These are phyloP conservation scores for Gynochthodes officinalis DNA, from an alignment of 257 asterid species.

Conservation along the genomic window DNA sequence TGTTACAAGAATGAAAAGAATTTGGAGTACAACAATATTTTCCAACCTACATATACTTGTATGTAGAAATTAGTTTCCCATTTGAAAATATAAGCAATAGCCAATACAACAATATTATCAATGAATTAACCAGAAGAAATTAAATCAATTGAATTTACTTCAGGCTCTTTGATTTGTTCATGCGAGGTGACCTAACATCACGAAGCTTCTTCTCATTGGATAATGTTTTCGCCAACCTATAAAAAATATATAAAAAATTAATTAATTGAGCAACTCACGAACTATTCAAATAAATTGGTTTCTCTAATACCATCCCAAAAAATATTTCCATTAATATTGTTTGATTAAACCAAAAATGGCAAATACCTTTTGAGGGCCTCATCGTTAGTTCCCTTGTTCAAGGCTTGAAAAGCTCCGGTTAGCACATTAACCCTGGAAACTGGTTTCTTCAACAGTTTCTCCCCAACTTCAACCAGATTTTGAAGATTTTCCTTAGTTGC, in stretches of 20 bases:
- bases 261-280: not conserved
- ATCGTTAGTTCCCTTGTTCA: conserved; percentile 34
- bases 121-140: too few relatives aligned
- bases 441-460: conserved; percentile 35
- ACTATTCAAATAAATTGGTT: too few relatives aligned
- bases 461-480: conserved; percentile 34
- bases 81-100: too few relatives aligned
- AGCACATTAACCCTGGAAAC: conserved; percentile 39
- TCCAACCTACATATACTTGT: too few relatives aligned
- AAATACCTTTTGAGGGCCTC: conserved; percentile 32
- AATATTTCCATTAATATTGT: not conserved
- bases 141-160: not conserved
- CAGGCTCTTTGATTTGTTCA: not conserved
- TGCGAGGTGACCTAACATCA: conserved; percentile 1
- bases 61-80: too few relatives aligned
- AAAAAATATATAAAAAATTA: not conserved
- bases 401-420: conserved; percentile 25
- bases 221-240: conserved; percentile 13
- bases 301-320: too few relatives aligned
- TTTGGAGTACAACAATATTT: too few relatives aligned
- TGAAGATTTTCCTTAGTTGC: conserved; percentile 40
- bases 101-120: not conserved
- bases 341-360: too few relatives aligned
- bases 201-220: conserved; percentile 19
- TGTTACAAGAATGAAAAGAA: too few relatives aligned